Percentiles rank a stretch among this genome's conserved stretches.
Evolutionary conservation across 1,284 basidiomycete species (phyloP).

Genomic region (Sanghuangporus sanghuang): DNA sequence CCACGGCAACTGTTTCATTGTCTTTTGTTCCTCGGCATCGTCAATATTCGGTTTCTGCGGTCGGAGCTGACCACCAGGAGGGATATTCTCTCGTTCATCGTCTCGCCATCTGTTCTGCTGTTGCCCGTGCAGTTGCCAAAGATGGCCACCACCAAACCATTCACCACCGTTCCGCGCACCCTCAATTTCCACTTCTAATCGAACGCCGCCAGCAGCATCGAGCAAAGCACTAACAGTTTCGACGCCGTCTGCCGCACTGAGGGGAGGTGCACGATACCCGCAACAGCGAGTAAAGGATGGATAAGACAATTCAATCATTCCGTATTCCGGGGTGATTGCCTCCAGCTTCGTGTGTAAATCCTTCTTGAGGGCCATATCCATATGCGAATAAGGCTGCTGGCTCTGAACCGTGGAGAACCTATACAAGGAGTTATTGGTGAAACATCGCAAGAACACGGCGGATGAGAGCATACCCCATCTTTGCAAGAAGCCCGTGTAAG

Average conservation of each 20-base stretch:
- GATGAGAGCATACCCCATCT: conserved; percentile 81
- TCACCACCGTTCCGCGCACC: conserved; percentile 82
- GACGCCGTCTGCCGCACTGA: conserved; percentile 91
- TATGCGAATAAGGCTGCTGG: conserved; percentile 90
- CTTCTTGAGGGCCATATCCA: conserved; percentile 92
- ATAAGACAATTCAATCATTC: conserved; percentile 91
- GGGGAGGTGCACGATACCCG: conserved; percentile 81
- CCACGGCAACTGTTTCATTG: conserved; percentile 58
- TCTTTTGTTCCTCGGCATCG: conserved; percentile 35
- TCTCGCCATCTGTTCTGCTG: conserved; percentile 37
- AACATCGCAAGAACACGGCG: background rate
- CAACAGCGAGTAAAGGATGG: conserved; percentile 89
- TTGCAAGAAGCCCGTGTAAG: conserved; percentile 89
- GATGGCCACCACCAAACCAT: conserved; percentile 77
- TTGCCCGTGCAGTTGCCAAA: conserved; percentile 59
- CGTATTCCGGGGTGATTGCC: conserved; percentile 92
- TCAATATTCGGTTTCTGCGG: conserved; percentile 26
- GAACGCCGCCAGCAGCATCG: conserved; percentile 86
- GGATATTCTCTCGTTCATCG: conserved; percentile 44
- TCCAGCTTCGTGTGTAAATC: conserved; percentile 82
- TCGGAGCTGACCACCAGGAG: conserved; percentile 28
- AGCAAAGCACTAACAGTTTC: conserved; percentile 87
- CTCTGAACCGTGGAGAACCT: conserved; percentile 93
- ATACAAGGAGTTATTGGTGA: background rate
- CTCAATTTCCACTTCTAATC: conserved; percentile 85